phyloP scores from a whole-genome alignment of 345 rosid genomes.

The Sisymbrium irio region DNA sequence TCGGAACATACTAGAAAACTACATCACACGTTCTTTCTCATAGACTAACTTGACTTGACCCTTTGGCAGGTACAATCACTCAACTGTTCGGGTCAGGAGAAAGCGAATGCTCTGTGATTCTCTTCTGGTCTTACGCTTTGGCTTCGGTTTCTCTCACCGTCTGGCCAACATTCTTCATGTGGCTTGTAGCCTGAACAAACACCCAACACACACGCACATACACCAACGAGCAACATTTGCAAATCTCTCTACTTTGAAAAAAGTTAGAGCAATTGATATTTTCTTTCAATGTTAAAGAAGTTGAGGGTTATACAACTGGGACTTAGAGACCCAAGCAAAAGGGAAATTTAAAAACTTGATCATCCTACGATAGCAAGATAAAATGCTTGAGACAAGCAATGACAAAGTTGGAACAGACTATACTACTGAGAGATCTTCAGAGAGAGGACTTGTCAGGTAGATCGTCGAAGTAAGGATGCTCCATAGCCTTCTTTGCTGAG shows the following conservation, averaged over 20 bases:
- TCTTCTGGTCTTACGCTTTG: slow-evolving; percentile 60
- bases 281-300: slow-evolving; percentile 19
- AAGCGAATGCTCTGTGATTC: slow-evolving; percentile 69
- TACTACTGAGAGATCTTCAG: slow-evolving; percentile 35
- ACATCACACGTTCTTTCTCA: slow-evolving; percentile 18
- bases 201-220: neutral
- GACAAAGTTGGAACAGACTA: slow-evolving; percentile 1
- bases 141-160: slow-evolving; percentile 59
- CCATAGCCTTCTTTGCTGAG: slow-evolving; percentile 93
- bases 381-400: slow-evolving; percentile 65
- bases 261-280: neutral
- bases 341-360: neutral
- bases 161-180: slow-evolving; percentile 69
- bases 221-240: neutral
- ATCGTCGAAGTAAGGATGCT: slow-evolving; percentile 86
- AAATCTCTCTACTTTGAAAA: neutral
- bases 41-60: neutral
- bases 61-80: slow-evolving; percentile 55
- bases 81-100: slow-evolving; percentile 68
- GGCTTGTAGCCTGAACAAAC: slow-evolving; percentile 49
- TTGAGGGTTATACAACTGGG: slow-evolving; percentile 18
- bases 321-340: neutral
- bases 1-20: slow-evolving; percentile 30
- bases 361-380: slow-evolving; percentile 23
- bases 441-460: slow-evolving; percentile 53